Percentiles rank a stretch among this genome's conserved stretches.
Evolutionary conservation across 768 basidiomycete genomes (phyloP).

Genomic region (Lepiota venenata): DNA sequence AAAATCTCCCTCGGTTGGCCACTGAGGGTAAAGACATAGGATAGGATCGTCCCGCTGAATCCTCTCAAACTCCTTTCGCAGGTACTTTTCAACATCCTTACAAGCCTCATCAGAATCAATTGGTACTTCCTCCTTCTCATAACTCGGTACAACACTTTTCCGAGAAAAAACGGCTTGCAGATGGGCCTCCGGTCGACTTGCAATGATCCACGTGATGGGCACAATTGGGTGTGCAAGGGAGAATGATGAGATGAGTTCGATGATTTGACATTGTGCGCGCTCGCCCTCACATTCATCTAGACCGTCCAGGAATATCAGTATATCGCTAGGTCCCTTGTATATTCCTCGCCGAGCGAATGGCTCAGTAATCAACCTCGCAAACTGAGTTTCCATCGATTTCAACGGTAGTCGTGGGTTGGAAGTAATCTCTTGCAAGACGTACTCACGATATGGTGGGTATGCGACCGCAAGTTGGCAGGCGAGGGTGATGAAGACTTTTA

Average conservation of each 20-base stretch:
- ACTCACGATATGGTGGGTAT: background rate
- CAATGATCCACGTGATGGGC: slow-evolving; percentile 21
- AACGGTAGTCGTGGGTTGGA: slow-evolving; percentile 4
- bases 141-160: background rate
- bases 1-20: slow-evolving; percentile 15
- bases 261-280: slow-evolving; percentile 12
- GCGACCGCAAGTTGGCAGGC: slow-evolving; percentile 19
- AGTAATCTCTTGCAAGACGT: slow-evolving; percentile 9
- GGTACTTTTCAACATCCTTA: slow-evolving; percentile 17
- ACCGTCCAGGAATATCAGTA: slow-evolving; percentile 20
- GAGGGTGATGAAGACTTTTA: slow-evolving; percentile 18
- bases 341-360: slow-evolving; percentile 1
- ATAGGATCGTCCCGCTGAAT: slow-evolving; percentile 5
- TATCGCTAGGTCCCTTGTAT: background rate
- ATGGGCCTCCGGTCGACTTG: slow-evolving; percentile 23
- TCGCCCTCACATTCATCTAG: slow-evolving; percentile 22
- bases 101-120: slow-evolving; percentile 12
- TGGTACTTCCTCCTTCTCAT: background rate
- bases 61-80: slow-evolving; percentile 10
- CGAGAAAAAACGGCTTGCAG: slow-evolving; percentile 14
- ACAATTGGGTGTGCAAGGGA: background rate
- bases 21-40: background rate
- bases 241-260: slow-evolving; percentile 8
- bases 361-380: slow-evolving; percentile 12
- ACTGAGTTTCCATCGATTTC: slow-evolving; percentile 11